Conservation (phyloP, 139 green algal species). For the Closterium sp. region DNA sequence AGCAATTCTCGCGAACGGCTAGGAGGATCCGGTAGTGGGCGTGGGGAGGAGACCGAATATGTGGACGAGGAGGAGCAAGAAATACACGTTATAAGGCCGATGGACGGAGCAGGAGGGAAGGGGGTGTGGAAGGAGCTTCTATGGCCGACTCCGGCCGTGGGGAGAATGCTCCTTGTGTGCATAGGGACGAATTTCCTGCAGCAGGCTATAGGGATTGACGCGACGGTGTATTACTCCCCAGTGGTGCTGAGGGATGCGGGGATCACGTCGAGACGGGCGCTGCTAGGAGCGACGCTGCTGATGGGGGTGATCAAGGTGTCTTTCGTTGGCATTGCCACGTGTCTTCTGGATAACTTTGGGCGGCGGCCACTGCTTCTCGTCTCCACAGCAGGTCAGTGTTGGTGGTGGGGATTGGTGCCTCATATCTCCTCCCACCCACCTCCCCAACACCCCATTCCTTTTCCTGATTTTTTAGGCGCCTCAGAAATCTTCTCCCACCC, state of each 20-base stretch:
- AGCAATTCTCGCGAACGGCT: background rate
- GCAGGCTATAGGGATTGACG: constrained; percentile 48
- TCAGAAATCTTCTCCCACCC: too few relatives aligned
- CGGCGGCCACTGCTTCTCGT: constrained; percentile 37
- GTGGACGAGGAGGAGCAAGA: background rate
- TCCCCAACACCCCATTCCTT: too few relatives aligned
- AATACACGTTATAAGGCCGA: background rate
- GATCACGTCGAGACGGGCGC: background rate
- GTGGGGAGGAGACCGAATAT: background rate
- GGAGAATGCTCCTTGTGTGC: constrained; percentile 42
- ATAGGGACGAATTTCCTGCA: constrained; percentile 54
- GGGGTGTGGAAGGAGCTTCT: constrained; percentile 43
- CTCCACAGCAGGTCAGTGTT: constrained; percentile 18
- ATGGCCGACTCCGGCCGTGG: constrained; percentile 16
- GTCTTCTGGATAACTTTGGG: constrained; percentile 40
- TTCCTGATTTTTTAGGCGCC: too few relatives aligned
- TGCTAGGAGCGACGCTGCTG: constrained; percentile 38
- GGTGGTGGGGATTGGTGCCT: too few relatives aligned
- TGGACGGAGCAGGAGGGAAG: background rate
- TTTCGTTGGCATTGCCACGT: constrained; percentile 30
- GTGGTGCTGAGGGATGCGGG: constrained; percentile 38
- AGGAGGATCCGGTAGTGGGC: background rate
- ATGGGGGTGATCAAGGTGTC: constrained; percentile 44
- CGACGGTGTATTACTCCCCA: constrained; percentile 53
- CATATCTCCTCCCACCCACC: too few relatives aligned